Conservation (phyloP, 768 basidiomycete species). For the Pleurotus pulmonarius region DNA sequence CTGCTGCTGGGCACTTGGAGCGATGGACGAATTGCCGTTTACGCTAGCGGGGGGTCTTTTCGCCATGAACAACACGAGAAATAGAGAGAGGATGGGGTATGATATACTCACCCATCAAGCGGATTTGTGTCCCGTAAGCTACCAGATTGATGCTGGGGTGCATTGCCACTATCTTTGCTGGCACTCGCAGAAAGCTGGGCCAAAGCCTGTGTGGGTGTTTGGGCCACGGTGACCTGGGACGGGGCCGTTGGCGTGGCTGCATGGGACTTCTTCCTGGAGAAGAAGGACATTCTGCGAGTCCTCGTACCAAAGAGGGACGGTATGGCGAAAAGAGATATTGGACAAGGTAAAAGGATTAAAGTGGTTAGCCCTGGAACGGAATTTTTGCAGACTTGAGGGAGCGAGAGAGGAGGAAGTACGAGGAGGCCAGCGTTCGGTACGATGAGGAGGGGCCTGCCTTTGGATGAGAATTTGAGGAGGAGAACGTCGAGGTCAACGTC, state of each 20-base stretch:
- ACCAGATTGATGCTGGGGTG: conserved; percentile 17
- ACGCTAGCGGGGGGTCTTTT: conserved; percentile 2
- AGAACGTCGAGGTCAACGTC: neutral
- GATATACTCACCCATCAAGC: conserved; percentile 31
- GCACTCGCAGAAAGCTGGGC: conserved; percentile 45
- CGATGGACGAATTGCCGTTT: conserved; percentile 6
- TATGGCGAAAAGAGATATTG: conserved; percentile 34
- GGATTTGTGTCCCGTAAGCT: conserved; percentile 15
- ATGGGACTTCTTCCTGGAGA: conserved; percentile 81
- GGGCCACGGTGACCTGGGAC: conserved; percentile 51
- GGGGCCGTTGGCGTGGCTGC: conserved; percentile 37
- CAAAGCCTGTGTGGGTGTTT: conserved; percentile 66
- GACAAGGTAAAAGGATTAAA: conserved; percentile 6
- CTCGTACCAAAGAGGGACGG: conserved; percentile 60
- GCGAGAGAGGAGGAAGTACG: neutral
- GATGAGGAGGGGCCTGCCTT: conserved; percentile 1
- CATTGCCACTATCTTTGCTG: conserved; percentile 16
- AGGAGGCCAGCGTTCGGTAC: conserved; percentile 1
- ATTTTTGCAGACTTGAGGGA: neutral
- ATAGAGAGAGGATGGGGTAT: neutral
- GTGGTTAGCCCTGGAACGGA: neutral
- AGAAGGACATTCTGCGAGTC: conserved; percentile 88
- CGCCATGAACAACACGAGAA: neutral
- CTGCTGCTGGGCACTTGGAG: conserved; percentile 23
- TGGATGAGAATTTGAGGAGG: neutral